Evolutionary conservation across 257 asterid species (phyloP), one percentile per base, ranked within the genome.

Genomic region (Solanum corneliomulleri): DNA sequence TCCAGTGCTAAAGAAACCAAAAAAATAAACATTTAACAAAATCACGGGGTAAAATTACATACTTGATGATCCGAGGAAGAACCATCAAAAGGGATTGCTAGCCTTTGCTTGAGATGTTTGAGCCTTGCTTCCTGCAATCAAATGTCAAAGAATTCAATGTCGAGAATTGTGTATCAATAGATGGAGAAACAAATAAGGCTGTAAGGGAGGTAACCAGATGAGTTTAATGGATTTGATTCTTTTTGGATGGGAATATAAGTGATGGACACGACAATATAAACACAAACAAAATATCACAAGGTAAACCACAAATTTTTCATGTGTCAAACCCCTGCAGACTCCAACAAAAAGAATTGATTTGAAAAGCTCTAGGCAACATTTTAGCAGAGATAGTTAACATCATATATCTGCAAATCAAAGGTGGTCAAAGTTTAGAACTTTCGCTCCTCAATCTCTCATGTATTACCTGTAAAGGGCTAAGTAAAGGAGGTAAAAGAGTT

Each of bases 391-490:
- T 25, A 47, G 82, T 68, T 71, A 29, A 16, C 2, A 84, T 15
- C 60, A 27, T 62, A 5, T n/a, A 62, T 58, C 56, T 58, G 69
- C 15, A 82, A 82, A 15, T 27, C 23, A 85, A 78, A 21, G 31
- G 52, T 2, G 11, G 15, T 10, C 49, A 64, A 64, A 64, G 35
- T 64, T n/a, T 1, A 25, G 18, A 64, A 1, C 25, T 64, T 64
- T 25, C 25, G 18, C 18, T 5, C 71, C 25, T 64, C 4, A 78
- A 82, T 85, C 85, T 33, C 86, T 83, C 52, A 83, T 47, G 83
- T 18, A 31, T 72, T 93, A 97, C 99, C 99, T 97, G 99, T 91
- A 97, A 93, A 72, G 99, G 96, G 91, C 93, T 97, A 91, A 95
- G 95, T 81, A 91, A 35, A 87, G 91, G 90, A 72, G 98, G 96